These are phyloP conservation scores for Diplosphaera chodatii DNA, from an alignment of 139 green algal genomes.

Conservation along the genomic window DNA sequence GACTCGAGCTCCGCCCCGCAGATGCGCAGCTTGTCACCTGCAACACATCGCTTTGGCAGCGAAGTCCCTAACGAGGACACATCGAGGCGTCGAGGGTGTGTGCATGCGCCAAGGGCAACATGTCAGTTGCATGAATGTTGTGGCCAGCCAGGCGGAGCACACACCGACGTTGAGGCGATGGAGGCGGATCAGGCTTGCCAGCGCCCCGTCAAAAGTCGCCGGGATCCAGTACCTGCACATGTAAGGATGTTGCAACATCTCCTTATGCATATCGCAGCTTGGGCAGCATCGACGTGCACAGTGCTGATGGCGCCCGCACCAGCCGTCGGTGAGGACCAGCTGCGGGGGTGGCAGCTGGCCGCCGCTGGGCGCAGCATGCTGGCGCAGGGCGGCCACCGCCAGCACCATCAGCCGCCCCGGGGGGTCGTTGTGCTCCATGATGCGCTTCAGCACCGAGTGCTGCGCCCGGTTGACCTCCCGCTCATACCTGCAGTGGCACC, in stretches of 20 bases:
- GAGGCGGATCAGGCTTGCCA: conserved; percentile 20
- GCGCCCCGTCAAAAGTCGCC: conserved; percentile 31
- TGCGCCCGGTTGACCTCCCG: conserved; percentile 35
- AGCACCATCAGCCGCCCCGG: conserved; percentile 43
- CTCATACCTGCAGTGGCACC: conserved; percentile 41
- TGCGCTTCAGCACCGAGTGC: conserved; percentile 39
- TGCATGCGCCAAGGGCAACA: too few species aligned
- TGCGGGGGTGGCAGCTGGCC: not conserved
- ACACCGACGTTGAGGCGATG: conserved; percentile 11
- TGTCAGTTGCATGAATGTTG: too few species aligned
- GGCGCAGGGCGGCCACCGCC: conserved; percentile 19
- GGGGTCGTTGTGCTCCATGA: conserved; percentile 56
- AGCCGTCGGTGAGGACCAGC: conserved; percentile 66
- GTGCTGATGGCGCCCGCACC: conserved; percentile 22
- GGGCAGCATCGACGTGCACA: too few species aligned
- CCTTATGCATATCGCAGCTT: too few species aligned
- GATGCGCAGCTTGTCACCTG: conserved; percentile 46
- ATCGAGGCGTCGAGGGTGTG: too few species aligned
- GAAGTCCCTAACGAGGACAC: too few species aligned
- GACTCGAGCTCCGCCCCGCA: conserved; percentile 29
- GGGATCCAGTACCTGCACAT: conserved; percentile 39
- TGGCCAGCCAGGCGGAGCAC: too few species aligned
- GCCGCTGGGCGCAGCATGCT: not conserved
- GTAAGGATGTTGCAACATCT: too few species aligned
- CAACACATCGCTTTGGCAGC: too few species aligned